These are phyloP conservation scores for Alternaria novae-zelandiae DNA, from an alignment of 2,329 filamentous ascomycete genomes.

Conservation along the genomic window DNA sequence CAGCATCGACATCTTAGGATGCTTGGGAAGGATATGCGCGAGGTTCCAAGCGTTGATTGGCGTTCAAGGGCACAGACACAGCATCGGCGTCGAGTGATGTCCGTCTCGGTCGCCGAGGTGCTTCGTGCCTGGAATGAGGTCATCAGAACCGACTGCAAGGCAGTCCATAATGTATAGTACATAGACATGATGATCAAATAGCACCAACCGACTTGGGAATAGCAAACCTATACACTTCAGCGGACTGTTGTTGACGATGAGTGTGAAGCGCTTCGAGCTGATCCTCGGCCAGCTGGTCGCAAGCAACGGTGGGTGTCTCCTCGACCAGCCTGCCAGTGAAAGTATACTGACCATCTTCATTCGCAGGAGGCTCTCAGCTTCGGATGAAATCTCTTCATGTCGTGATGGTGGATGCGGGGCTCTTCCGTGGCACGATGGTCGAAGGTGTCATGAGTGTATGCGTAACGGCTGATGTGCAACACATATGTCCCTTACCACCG, in stretches of 20 bases:
- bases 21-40: constrained; percentile 13
- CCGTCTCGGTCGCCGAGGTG: constrained; percentile 6
- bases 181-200: constrained; percentile 20
- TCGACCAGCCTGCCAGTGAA: constrained; percentile 23
- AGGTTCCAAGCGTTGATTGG: constrained; percentile 4
- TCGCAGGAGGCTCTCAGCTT: not conserved
- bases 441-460: constrained; percentile 16
- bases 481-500: constrained; percentile 9
- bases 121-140: constrained; percentile 3
- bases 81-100: constrained; percentile 10
- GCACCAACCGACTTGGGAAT: constrained; percentile 5
- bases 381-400: not conserved
- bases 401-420: not conserved
- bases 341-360: constrained; percentile 7
- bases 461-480: constrained; percentile 11
- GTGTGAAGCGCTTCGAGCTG: constrained; percentile 8
- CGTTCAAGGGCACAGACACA: constrained; percentile 12
- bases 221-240: not conserved
- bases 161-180: constrained; percentile 40
- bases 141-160: constrained; percentile 11
- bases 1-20: constrained; percentile 19
- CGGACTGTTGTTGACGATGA: constrained; percentile 18
- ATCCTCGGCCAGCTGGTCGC: constrained; percentile 4
- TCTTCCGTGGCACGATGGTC: not conserved
- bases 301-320: constrained; percentile 18